These are phyloP conservation scores for Histomonas meleagridis DNA, from an alignment of 208 protist genomes.

Conservation along the genomic window DNA sequence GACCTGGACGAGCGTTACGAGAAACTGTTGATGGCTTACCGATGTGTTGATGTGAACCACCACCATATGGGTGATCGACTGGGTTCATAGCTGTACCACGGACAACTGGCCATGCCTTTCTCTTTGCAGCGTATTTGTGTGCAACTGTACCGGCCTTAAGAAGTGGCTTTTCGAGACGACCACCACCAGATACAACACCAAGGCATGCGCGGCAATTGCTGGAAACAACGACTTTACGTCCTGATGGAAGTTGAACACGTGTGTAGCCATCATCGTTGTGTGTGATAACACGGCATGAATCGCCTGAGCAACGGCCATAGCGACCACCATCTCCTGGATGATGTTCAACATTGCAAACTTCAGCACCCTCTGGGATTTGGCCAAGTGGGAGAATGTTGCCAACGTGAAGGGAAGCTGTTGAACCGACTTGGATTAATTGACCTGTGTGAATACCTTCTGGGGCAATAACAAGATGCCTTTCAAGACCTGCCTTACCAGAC, in stretches of 20 bases:
- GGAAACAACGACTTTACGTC: conserved; percentile 84
- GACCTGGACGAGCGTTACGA: conserved; percentile 69
- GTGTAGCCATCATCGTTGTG: conserved; percentile 88
- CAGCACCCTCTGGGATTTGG: conserved; percentile 87
- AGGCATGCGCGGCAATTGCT: conserved; percentile 80
- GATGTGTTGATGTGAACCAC: conserved; percentile 99
- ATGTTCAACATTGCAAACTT: conserved; percentile 75
- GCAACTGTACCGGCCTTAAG: conserved; percentile 92
- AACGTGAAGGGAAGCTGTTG: conserved; percentile 68
- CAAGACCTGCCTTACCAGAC: conserved; percentile 46
- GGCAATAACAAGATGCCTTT: conserved; percentile 83
- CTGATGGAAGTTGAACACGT: conserved; percentile 88
- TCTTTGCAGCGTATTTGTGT: conserved; percentile 94
- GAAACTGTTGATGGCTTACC: conserved; percentile 65
- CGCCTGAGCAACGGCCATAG: conserved; percentile 73
- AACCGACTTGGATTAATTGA: conserved; percentile 92
- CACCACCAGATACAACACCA: conserved; percentile 92
- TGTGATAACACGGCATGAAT: conserved; percentile 47
- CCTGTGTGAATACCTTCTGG: conserved; percentile 95
- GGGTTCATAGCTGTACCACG: conserved; percentile 95
- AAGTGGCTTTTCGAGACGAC: conserved; percentile 95
- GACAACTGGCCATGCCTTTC: conserved; percentile 91
- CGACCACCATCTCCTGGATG: conserved; percentile 81
- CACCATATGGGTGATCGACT: conserved; percentile 89
- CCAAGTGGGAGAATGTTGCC: conserved; percentile 92